A percentile compares a stretch with the other conserved stretches of the same genome.
Conservation (phyloP, 75 land plant genomes). For the Selaginella tamariscina region DNA sequence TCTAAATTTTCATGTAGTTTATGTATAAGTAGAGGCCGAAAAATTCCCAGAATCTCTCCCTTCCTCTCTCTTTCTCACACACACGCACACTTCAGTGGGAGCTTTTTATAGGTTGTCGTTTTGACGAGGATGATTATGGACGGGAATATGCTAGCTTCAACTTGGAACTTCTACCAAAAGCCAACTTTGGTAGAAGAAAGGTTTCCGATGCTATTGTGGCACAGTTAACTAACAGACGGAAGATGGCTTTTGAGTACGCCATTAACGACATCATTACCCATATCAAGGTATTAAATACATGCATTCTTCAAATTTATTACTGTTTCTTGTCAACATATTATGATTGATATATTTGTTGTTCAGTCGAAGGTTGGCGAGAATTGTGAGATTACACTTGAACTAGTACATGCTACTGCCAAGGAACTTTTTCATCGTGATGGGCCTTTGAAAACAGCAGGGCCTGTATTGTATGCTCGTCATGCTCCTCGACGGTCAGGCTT, state of each 20-base stretch:
- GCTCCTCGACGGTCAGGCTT: neutral
- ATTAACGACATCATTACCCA: conserved; percentile 9
- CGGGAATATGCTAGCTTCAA: too few relatives aligned
- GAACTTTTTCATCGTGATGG: neutral
- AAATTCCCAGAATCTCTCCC: conserved; percentile 8
- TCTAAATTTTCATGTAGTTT: neutral
- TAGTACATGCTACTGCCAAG: neutral
- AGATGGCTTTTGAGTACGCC: conserved; percentile 13
- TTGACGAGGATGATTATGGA: too few relatives aligned
- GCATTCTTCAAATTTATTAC: neutral
- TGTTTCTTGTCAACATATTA: neutral
- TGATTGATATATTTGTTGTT: neutral
- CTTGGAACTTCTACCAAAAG: neutral
- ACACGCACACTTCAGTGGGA: neutral
- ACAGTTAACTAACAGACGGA: conserved; percentile 11
- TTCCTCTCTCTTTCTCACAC: neutral
- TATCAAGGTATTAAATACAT: conserved; percentile 13
- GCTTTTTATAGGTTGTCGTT: neutral
- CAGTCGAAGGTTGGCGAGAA: neutral
- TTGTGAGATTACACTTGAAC: neutral
- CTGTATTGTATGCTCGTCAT: neutral
- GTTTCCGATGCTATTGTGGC: conserved; percentile 15
- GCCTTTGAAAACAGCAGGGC: neutral
- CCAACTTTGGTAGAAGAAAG: conserved; percentile 6
- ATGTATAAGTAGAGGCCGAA: neutral